A percentile compares a stretch with the other conserved stretches of the same genome.
Conservation (phyloP, 2,329 filamentous ascomycete species). For the Fusarium sp. region DNA sequence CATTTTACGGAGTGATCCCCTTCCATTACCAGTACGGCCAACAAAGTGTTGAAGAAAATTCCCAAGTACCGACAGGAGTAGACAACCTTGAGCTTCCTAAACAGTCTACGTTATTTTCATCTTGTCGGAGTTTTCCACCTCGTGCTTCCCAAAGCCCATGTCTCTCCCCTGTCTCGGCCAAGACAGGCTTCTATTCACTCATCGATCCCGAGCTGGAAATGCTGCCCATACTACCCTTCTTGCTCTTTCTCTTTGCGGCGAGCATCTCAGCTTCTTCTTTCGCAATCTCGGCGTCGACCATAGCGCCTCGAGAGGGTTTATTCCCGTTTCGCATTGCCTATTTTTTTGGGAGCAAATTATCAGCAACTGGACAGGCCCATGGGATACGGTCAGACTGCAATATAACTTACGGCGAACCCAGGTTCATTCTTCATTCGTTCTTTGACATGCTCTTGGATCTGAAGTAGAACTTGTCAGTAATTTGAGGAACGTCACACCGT, state of each 20-base stretch:
- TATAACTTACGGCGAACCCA: slow-evolving; percentile 13
- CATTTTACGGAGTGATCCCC: not conserved
- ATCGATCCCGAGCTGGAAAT: not conserved
- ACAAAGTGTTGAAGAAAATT: not conserved
- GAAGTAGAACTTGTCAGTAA: not conserved
- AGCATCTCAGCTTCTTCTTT: slow-evolving; percentile 23
- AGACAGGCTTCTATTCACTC: slow-evolving; percentile 7
- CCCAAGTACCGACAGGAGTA: not conserved
- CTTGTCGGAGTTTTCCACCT: not conserved
- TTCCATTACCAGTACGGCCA: not conserved
- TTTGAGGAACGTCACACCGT: not conserved
- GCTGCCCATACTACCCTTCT: slow-evolving; percentile 16
- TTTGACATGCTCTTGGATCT: slow-evolving; percentile 16
- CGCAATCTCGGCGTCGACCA: slow-evolving; percentile 23
- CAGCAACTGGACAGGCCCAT: too few relatives aligned
- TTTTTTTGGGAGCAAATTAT: fast-evolving
- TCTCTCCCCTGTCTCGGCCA: not conserved
- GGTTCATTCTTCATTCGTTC: slow-evolving; percentile 28
- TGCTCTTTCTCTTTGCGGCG: slow-evolving; percentile 8
- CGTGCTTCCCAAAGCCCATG: not conserved
- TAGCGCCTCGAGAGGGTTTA: slow-evolving; percentile 19
- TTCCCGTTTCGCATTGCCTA: slow-evolving; percentile 28
- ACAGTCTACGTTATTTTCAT: not conserved
- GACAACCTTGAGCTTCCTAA: not conserved
- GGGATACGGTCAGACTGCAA: too few relatives aligned